Evolutionary conservation across 1,284 basidiomycete species (phyloP), one percentile per base, ranked within the genome.

Genomic region (Naganishia sp.): DNA sequence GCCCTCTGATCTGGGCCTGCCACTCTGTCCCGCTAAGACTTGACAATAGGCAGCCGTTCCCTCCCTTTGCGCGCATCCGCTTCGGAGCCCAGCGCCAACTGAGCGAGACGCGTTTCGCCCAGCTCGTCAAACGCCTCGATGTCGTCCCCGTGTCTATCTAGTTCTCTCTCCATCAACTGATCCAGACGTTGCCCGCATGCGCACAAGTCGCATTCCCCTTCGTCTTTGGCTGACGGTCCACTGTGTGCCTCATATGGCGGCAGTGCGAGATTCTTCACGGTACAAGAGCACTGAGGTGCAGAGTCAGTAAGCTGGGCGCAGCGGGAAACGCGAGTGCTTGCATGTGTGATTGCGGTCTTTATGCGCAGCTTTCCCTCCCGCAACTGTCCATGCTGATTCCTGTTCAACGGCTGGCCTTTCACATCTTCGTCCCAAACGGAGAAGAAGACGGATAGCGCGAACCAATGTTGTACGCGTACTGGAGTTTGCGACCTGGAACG

Each of bases 361-460:
- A 62, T 43, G 17, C 32, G 54, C 45, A 65, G 18, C 28, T 46
- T 68, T 13, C 47, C 61, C 23, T 61, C 58, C 4, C 67, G 50
- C 10, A 64, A 28, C 32, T 65, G 50, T 0, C 67, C 67, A 11
- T 64, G 56, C 23, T 60, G 57, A 45, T 52, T 43, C 6, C 53
- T 39, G n/a, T 51, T 10, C 17, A 66, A 23, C 11, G 35, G n/a
- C 7, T 65, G 45, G 11, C 67, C 67, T 9, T 45, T 32, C 10
- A 53, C 53, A 46, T 68, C 67, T 43, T 68, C 63, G n/a, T 64
- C 67, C 63, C 63, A 68, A 18, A 68, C 57, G 9, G 62, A 61
- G 47, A 62, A 68, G 42, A 50, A 68, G 52, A 68, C 54, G 10
- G 65, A 53, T 6, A 68, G 35, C 3, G 18, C 25, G 35, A 68